Conservation (phyloP, 2,329 filamentous ascomycete species). For the Niveomyces coronatus region DNA sequence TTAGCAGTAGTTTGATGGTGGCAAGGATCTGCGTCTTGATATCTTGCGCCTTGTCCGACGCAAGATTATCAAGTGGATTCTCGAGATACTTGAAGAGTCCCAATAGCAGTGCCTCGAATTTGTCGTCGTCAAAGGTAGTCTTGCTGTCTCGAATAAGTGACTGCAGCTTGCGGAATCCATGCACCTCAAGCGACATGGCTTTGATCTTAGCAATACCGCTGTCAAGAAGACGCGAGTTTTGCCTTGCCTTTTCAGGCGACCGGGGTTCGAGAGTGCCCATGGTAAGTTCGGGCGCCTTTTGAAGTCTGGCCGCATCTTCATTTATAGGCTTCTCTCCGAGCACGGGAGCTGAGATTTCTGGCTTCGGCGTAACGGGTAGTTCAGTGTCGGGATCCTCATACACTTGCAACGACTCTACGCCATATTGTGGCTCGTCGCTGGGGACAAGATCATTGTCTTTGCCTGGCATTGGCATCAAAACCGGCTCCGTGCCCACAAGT, state of each 20-base stretch:
- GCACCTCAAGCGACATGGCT: conserved; percentile 62
- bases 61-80: conserved; percentile 41
- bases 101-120: conserved; percentile 56
- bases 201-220: conserved; percentile 68
- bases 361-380: conserved; percentile 35
- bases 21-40: conserved; percentile 65
- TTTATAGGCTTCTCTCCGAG: conserved; percentile 52
- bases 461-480: conserved; percentile 10
- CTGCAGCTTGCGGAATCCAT: conserved; percentile 71
- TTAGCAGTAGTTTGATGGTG: conserved; percentile 63
- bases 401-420: conserved; percentile 33
- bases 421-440: conserved; percentile 5
- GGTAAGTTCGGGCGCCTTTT: conserved; percentile 16
- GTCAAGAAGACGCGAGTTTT: conserved; percentile 53
- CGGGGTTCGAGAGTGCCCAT: conserved; percentile 15
- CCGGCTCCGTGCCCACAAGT: neutral
- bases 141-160: conserved; percentile 59
- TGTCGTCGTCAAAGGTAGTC: conserved; percentile 53
- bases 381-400: conserved; percentile 53
- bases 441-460: conserved; percentile 6
- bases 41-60: conserved; percentile 57
- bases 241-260: conserved; percentile 44
- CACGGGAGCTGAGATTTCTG: conserved; percentile 37
- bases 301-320: conserved; percentile 34
- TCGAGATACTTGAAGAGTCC: conserved; percentile 66